These are phyloP conservation scores for Pyrenophora teres DNA, from an alignment of 2,329 filamentous ascomycete species.

Conservation along the genomic window DNA sequence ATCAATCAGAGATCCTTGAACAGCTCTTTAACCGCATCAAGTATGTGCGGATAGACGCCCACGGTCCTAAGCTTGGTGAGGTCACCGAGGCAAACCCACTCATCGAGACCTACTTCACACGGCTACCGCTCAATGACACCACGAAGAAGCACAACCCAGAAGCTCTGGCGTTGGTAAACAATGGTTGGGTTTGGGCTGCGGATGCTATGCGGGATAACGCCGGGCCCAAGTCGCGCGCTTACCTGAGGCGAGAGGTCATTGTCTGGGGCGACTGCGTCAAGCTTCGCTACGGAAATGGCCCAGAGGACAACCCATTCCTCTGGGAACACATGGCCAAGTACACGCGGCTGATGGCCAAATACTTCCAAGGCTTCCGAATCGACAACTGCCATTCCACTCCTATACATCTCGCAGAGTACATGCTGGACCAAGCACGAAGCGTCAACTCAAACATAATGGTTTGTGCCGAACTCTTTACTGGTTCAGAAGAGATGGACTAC, in stretches of 20 bases:
- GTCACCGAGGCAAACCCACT: conserved; percentile 79
- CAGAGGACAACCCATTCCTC: conserved; percentile 85
- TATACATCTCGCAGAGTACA: conserved; percentile 89
- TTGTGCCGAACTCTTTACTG: conserved; percentile 93
- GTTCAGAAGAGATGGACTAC: conserved; percentile 94
- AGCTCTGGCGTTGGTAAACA: conserved; percentile 85
- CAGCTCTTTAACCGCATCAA: conserved; percentile 94
- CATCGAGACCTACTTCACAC: conserved; percentile 93
- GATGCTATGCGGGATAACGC: conserved; percentile 94
- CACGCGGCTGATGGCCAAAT: conserved; percentile 87
- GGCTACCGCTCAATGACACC: conserved; percentile 76
- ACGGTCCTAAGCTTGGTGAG: conserved; percentile 84
- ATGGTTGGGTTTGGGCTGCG: conserved; percentile 98
- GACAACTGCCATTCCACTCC: conserved; percentile 98
- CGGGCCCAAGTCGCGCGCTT: conserved; percentile 85
- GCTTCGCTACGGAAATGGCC: conserved; percentile 80
- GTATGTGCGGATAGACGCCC: conserved; percentile 88
- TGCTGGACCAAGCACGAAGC: conserved; percentile 88
- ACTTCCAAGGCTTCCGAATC: conserved; percentile 93
- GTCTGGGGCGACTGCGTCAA: conserved; percentile 99
- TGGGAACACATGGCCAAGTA: conserved; percentile 98
- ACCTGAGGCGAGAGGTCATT: conserved; percentile 93
- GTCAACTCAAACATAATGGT: conserved; percentile 88
- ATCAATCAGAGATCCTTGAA: conserved; percentile 80
- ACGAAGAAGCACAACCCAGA: conserved; percentile 77